phyloP scores from a whole-genome alignment of 1,284 basidiomycete genomes.

The Spongiforma sp. region DNA sequence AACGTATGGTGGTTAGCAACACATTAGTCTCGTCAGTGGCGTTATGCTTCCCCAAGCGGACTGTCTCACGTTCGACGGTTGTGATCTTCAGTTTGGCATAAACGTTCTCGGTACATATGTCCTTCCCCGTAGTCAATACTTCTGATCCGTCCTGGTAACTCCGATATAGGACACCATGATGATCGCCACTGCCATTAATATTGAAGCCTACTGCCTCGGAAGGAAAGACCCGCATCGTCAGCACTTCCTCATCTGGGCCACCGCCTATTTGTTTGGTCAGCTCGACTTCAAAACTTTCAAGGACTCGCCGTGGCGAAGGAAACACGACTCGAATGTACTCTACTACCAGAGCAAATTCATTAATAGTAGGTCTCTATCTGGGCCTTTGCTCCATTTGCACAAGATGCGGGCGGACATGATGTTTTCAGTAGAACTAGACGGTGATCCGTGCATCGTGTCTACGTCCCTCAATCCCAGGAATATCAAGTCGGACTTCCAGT shows the following conservation, averaged over 20 bases:
- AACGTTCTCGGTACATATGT: not conserved
- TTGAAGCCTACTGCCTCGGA: no score
- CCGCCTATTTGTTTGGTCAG: conserved; percentile 42
- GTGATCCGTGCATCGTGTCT: conserved; percentile 28
- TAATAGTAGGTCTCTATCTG: no score
- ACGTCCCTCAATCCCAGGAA: conserved; percentile 31
- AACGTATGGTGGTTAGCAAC: not conserved
- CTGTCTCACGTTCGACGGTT: not conserved
- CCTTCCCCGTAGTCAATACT: no score
- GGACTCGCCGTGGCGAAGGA: conserved; percentile 40
- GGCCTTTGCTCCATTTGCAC: no score
- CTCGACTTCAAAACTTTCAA: conserved; percentile 45
- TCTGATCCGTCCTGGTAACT: not conserved
- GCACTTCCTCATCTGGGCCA: conserved; percentile 6
- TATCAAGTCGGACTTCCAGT: conserved; percentile 33
- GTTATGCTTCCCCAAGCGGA: not conserved
- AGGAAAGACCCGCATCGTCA: not conserved
- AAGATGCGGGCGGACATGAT: no score
- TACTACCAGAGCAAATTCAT: conserved; percentile 56
- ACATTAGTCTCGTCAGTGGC: not conserved
- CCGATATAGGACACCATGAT: not conserved
- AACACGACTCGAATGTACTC: conserved; percentile 29
- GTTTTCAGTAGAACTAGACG: no score
- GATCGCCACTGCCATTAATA: not conserved
- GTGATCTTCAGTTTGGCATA: not conserved